Conservation (phyloP, 2,329 filamentous ascomycete genomes). For the Clonostachys rhizophaga region DNA sequence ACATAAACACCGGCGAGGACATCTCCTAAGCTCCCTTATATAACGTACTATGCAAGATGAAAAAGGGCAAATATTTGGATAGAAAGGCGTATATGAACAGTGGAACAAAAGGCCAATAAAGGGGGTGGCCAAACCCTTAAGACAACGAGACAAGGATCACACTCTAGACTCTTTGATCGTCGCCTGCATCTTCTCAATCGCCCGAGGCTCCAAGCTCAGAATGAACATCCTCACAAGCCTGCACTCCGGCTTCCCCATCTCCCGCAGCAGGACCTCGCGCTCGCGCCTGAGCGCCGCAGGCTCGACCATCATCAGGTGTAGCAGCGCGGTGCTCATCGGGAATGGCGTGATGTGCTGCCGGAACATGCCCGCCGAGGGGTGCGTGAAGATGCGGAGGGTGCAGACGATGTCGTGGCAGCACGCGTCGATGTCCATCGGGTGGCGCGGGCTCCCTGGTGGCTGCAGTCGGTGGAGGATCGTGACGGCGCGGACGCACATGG, state of each 20-base stretch:
- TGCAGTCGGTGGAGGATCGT: neutral
- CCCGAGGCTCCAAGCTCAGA: neutral
- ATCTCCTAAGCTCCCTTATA: no score
- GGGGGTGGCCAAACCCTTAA: no score
- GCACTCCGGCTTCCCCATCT: neutral
- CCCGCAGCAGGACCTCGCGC: neutral
- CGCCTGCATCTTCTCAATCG: neutral
- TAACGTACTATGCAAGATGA: no score
- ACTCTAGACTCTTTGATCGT: no score
- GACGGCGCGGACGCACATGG: neutral
- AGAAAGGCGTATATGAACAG: no score
- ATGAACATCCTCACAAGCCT: constrained; percentile 1
- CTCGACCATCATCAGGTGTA: neutral
- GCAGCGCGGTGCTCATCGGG: constrained; percentile 2
- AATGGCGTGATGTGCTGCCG: neutral
- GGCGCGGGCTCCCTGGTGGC: neutral
- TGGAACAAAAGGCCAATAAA: no score
- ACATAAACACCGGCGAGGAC: no score
- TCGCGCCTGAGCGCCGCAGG: neutral
- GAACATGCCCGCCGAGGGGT: constrained; percentile 2
- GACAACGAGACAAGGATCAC: no score
- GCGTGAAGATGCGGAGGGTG: constrained; percentile 1
- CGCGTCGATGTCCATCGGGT: neutral
- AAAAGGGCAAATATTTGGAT: no score
- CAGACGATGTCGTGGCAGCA: constrained; percentile 1